These are phyloP conservation scores for Albizia julibrissin DNA, from an alignment of 306 rosid genomes.

Conservation along the genomic window DNA sequence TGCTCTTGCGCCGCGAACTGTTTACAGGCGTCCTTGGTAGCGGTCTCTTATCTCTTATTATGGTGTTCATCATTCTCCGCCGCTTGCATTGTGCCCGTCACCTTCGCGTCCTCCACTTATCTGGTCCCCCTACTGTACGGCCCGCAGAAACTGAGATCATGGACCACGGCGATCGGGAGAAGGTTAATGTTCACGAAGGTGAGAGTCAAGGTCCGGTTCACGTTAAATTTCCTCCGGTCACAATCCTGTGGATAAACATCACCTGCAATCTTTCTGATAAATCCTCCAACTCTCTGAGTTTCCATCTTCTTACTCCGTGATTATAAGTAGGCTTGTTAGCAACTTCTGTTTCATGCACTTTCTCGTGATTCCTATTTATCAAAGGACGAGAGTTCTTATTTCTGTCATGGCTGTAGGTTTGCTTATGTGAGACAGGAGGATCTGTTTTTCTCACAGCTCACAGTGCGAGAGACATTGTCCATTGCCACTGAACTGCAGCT, in stretches of 20 bases:
- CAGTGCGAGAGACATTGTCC: constrained; percentile 82
- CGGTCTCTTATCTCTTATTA: too few species aligned
- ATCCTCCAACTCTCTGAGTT: constrained; percentile 62
- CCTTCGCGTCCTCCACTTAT: constrained; percentile 73
- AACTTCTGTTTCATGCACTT: constrained; percentile 21
- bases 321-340: constrained; percentile 54
- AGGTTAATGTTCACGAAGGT: constrained; percentile 18
- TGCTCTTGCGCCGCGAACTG: too few species aligned
- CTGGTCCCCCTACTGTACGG: constrained; percentile 78
- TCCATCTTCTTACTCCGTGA: constrained; percentile 1
- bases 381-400: neutral
- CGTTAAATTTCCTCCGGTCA: constrained; percentile 64
- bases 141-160: constrained; percentile 47
- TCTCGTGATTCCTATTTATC: constrained; percentile 21
- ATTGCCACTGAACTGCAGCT: constrained; percentile 93
- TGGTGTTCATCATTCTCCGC: constrained; percentile 28
- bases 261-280: constrained; percentile 73
- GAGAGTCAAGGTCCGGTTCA: constrained; percentile 31
- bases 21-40: too few species aligned
- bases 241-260: constrained; percentile 77
- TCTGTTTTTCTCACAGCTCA: constrained; percentile 92
- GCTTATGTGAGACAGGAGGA: constrained; percentile 99
- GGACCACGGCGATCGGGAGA: constrained; percentile 31
- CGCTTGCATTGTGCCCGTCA: constrained; percentile 55
- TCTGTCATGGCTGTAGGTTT: constrained; percentile 52